phyloP scores from a whole-genome alignment of 2,329 filamentous ascomycete genomes.

The Macrophomina phaseolina region DNA sequence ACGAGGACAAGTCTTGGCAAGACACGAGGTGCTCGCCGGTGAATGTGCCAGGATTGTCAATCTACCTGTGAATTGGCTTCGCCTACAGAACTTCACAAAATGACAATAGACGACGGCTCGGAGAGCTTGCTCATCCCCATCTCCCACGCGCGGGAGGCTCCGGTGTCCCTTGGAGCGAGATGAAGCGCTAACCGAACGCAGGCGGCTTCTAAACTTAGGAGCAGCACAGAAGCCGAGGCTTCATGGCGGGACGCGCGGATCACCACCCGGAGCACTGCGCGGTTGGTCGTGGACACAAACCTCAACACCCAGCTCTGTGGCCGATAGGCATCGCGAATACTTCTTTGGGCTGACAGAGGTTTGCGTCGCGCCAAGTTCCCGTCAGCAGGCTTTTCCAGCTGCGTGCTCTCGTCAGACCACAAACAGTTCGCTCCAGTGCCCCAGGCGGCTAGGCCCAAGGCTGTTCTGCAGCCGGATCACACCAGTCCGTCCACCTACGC shows the following conservation, averaged over 20 bases:
- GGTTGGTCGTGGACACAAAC: slow-evolving; percentile 1
- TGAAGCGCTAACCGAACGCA: neutral
- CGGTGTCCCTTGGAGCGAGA: slow-evolving; percentile 11
- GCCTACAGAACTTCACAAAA: slow-evolving; percentile 2
- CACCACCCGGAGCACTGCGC: neutral
- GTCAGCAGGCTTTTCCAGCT: neutral
- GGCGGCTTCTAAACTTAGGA: slow-evolving; percentile 11
- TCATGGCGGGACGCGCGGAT: slow-evolving; percentile 6
- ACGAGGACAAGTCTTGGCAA: neutral
- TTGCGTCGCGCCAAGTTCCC: slow-evolving; percentile 1
- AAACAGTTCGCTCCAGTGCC: neutral
- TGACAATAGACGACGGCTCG: neutral
- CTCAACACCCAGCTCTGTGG: slow-evolving; percentile 12
- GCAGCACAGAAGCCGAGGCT: neutral
- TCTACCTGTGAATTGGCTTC: neutral
- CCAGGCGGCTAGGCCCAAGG: slow-evolving; percentile 6
- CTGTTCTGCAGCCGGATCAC: slow-evolving; percentile 14
- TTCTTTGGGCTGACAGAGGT: neutral
- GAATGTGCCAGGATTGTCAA: neutral
- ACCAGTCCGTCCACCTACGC: slow-evolving; percentile 11
- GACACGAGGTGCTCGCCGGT: neutral
- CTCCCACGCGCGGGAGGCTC: slow-evolving; percentile 13
- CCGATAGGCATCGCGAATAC: slow-evolving; percentile 6
- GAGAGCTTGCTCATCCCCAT: slow-evolving; percentile 17
- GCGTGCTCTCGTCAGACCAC: slow-evolving; percentile 15